A percentile compares a stretch with the other conserved stretches of the same genome.
Conservation (phyloP, 768 basidiomycete genomes). For the Tricholoma matsutake region DNA sequence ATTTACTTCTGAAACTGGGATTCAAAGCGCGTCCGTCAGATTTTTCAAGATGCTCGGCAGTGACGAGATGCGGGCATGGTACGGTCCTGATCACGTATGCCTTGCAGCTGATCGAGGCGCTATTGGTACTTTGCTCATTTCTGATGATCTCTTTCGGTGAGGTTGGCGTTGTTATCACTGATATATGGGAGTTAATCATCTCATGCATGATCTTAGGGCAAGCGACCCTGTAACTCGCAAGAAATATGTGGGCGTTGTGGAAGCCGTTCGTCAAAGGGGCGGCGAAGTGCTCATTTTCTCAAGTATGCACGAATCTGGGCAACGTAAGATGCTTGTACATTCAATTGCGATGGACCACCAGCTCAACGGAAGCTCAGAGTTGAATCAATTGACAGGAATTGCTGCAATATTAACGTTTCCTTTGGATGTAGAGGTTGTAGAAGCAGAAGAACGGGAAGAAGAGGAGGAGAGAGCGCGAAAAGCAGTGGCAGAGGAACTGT, state of each 20-base stretch:
- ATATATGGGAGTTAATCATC: background rate
- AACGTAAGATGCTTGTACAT: slow-evolving; percentile 60
- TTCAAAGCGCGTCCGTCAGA: slow-evolving; percentile 37
- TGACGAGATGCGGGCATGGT: slow-evolving; percentile 98
- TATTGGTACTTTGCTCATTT: slow-evolving; percentile 90
- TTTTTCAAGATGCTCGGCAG: slow-evolving; percentile 97
- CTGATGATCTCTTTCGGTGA: slow-evolving; percentile 90
- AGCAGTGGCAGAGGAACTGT: slow-evolving; percentile 24
- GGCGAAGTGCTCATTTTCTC: slow-evolving; percentile 97
- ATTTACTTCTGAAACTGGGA: background rate
- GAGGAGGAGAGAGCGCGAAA: slow-evolving; percentile 65
- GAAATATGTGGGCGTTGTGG: slow-evolving; percentile 83
- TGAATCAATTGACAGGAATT: slow-evolving; percentile 94
- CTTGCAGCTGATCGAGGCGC: slow-evolving; percentile 93
- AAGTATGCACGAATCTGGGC: slow-evolving; percentile 99
- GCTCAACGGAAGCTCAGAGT: slow-evolving; percentile 47
- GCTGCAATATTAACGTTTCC: slow-evolving; percentile 97
- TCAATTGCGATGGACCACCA: slow-evolving; percentile 3
- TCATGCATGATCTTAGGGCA: slow-evolving; percentile 46
- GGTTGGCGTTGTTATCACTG: slow-evolving; percentile 12
- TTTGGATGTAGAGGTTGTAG: slow-evolving; percentile 91
- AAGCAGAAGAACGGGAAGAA: slow-evolving; percentile 85
- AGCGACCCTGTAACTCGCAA: slow-evolving; percentile 76
- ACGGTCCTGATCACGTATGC: slow-evolving; percentile 91
- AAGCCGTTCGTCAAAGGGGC: slow-evolving; percentile 83